phyloP scores from a whole-genome alignment of 768 basidiomycete species.

The Psilocybe azurescens region DNA sequence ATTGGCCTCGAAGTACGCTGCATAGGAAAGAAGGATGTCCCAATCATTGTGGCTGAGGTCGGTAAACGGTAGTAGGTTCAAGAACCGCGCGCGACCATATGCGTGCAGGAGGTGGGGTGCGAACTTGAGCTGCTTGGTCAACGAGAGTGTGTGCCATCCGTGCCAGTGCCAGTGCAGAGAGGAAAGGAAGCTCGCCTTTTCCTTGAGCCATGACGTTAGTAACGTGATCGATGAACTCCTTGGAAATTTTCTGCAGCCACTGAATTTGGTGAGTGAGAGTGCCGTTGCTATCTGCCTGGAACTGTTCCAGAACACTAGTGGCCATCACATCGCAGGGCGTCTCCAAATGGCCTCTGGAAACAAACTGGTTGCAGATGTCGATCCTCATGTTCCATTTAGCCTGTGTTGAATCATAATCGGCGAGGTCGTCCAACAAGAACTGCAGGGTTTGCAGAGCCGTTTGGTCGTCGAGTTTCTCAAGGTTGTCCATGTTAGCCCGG shows the following conservation, averaged over 20 bases:
- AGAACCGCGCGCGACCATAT: slow-evolving; percentile 43
- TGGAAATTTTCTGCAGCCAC: slow-evolving; percentile 22
- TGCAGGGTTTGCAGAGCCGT: slow-evolving; percentile 23
- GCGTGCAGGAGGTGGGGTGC: slow-evolving; percentile 47
- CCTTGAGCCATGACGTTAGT: slow-evolving; percentile 19
- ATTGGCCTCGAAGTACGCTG: slow-evolving; percentile 40
- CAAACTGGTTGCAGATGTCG: slow-evolving; percentile 34
- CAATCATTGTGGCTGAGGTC: slow-evolving; percentile 47
- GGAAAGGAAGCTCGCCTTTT: slow-evolving; percentile 10
- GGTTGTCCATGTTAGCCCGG: slow-evolving; percentile 36
- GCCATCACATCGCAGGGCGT: slow-evolving; percentile 25
- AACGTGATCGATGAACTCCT: slow-evolving; percentile 29
- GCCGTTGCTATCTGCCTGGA: background rate
- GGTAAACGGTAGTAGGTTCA: slow-evolving; percentile 25
- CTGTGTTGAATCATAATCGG: slow-evolving; percentile 6
- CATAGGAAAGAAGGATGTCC: slow-evolving; percentile 50
- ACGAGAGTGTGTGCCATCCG: slow-evolving; percentile 35
- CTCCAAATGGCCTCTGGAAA: slow-evolving; percentile 33
- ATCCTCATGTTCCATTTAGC: slow-evolving; percentile 21
- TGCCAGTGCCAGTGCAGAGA: slow-evolving; percentile 3
- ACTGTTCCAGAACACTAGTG: slow-evolving; percentile 16
- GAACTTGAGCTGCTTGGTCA: slow-evolving; percentile 37
- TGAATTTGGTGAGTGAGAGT: slow-evolving; percentile 11
- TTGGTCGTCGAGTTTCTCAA: slow-evolving; percentile 22
- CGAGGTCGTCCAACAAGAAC: slow-evolving; percentile 26